phyloP scores from a whole-genome alignment of 371 early-diverging fungal genomes.

The Mortierella sp. region DNA sequence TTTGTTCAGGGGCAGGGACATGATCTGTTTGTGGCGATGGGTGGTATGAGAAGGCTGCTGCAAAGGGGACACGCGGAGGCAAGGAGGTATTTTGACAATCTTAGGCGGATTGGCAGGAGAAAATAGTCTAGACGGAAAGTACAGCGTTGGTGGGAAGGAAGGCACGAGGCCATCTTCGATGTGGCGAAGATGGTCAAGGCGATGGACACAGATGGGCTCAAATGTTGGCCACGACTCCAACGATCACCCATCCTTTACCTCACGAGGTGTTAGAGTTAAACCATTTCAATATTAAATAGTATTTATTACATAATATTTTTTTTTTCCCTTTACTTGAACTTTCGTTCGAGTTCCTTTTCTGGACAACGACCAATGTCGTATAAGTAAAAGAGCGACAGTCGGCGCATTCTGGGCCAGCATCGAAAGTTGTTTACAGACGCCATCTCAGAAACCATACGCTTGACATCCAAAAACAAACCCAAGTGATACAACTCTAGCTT shows the following conservation, averaged over 20 bases:
- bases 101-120: too few species aligned
- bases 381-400: neutral
- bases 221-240: neutral
- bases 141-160: too few species aligned
- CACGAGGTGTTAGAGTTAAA: neutral
- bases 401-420: neutral
- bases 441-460: neutral
- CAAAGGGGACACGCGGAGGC: too few species aligned
- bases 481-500: neutral
- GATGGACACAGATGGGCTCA: neutral
- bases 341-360: neutral
- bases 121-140: too few species aligned
- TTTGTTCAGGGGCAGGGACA: too few species aligned
- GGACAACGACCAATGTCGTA: slow-evolving; percentile 3
- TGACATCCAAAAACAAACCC: slow-evolving; percentile 6
- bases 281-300: neutral
- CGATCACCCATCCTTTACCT: neutral
- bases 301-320: neutral
- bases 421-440: neutral
- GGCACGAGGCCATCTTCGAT: neutral
- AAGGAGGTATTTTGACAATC: too few species aligned
- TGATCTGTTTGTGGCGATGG: too few species aligned
- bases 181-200: neutral
- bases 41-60: too few species aligned
- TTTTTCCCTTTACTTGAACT: neutral